These are phyloP conservation scores for Rhytidhysteron rufulum DNA, from an alignment of 2,329 filamentous ascomycete genomes.

Conservation along the genomic window DNA sequence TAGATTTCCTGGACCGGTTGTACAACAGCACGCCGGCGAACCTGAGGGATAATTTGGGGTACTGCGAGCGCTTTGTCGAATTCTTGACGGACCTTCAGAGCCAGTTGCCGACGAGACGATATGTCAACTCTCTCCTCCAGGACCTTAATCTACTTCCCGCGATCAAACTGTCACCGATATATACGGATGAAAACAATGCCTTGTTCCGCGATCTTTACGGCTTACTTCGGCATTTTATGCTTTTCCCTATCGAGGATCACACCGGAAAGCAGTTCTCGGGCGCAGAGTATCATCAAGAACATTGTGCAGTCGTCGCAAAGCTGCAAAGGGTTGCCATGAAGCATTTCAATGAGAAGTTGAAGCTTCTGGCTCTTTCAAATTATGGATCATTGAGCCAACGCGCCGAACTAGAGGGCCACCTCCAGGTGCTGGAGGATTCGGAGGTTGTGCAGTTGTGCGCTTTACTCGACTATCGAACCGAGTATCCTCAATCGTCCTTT, in stretches of 20 bases:
- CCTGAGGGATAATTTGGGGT: slow-evolving; percentile 62
- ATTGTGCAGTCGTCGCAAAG: slow-evolving; percentile 72
- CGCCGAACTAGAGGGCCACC: slow-evolving; percentile 70
- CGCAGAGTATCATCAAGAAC: slow-evolving; percentile 71
- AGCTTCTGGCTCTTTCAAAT: slow-evolving; percentile 88
- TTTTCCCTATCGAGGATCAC: slow-evolving; percentile 89
- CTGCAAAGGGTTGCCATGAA: slow-evolving; percentile 76
- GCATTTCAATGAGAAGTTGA: slow-evolving; percentile 83
- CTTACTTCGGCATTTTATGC: slow-evolving; percentile 80
- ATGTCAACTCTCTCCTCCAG: slow-evolving; percentile 82
- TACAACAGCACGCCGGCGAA: slow-evolving; percentile 47
- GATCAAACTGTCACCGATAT: slow-evolving; percentile 74
- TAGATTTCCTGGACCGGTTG: slow-evolving; percentile 76
- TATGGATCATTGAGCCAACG: slow-evolving; percentile 82
- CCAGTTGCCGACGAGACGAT: slow-evolving; percentile 88
- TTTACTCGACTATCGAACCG: slow-evolving; percentile 71
- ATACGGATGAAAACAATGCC: slow-evolving; percentile 67
- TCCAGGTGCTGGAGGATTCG: slow-evolving; percentile 67
- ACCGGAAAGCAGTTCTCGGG: slow-evolving; percentile 71
- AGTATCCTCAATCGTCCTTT: slow-evolving; percentile 70
- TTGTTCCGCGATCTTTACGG: slow-evolving; percentile 76
- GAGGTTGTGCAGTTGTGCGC: slow-evolving; percentile 69
- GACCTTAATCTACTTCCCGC: slow-evolving; percentile 80
- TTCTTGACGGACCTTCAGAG: slow-evolving; percentile 87
- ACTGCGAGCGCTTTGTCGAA: slow-evolving; percentile 91